phyloP scores from a whole-genome alignment of 129 eudicot species.

The Artemisia annua region DNA sequence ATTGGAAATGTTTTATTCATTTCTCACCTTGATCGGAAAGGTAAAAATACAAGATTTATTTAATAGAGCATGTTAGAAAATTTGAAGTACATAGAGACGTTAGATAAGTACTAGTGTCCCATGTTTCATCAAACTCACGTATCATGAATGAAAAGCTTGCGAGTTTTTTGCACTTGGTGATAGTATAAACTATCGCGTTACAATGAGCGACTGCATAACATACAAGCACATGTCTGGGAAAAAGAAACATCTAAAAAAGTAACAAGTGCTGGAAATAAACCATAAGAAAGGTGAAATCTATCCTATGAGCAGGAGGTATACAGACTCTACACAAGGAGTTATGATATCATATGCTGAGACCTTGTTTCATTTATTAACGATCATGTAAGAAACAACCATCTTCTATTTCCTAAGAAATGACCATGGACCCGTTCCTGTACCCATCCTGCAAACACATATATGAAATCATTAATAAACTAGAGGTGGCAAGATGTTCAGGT shows the following conservation, averaged over 20 bases:
- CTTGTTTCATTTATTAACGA: no score
- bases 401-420: slow-evolving; percentile 49
- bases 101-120: no score
- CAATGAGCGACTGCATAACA: neutral
- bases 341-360: neutral
- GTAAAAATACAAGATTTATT: no score
- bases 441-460: slow-evolving; percentile 32
- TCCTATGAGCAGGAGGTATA: no score
- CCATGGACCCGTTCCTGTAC: slow-evolving; percentile 93
- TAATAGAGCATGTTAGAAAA: no score
- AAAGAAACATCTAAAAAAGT: neutral
- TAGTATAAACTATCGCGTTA: neutral
- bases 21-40: no score
- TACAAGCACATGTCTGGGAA: neutral
- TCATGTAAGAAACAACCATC: neutral
- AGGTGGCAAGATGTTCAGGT: no score
- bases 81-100: no score
- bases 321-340: slow-evolving; percentile 1
- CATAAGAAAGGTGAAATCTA: neutral
- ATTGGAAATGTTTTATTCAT: no score
- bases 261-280: neutral
- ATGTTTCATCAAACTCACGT: no score
- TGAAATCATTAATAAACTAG: neutral
- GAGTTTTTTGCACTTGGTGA: no score
- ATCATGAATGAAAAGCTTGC: no score